Conservation (phyloP, 2,329 filamentous ascomycete genomes). For the Blastomyces gilchristii region DNA sequence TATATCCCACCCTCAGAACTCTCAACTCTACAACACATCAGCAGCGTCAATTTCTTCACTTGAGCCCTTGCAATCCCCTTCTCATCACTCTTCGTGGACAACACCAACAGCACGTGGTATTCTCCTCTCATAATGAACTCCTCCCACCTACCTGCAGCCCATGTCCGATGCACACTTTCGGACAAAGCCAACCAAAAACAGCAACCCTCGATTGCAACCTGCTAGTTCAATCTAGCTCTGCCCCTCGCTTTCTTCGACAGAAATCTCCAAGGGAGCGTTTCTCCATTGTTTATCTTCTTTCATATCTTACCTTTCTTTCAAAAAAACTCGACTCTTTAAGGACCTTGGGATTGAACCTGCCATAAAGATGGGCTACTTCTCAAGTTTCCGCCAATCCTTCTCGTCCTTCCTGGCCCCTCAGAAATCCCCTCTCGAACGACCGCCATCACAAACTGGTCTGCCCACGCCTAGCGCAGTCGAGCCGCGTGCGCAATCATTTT, state of each 20-base stretch:
- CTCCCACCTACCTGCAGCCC: background rate
- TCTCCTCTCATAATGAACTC: conserved; percentile 2
- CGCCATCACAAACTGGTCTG: background rate
- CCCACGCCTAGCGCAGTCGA: background rate
- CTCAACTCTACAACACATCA: background rate
- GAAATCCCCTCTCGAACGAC: conserved; percentile 1
- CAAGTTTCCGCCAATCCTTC: conserved; percentile 2
- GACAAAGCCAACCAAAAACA: background rate
- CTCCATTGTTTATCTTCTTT: background rate
- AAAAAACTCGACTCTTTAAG: background rate
- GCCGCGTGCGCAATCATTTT: background rate
- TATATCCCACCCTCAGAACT: background rate
- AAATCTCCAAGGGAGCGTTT: background rate
- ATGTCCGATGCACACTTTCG: background rate
- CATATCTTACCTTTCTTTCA: background rate
- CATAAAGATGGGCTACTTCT: conserved; percentile 4
- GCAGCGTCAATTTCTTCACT: background rate
- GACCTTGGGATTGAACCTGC: background rate
- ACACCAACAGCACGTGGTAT: background rate
- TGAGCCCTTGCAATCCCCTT: background rate
- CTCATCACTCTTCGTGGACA: background rate
- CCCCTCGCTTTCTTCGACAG: background rate
- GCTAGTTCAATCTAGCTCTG: background rate
- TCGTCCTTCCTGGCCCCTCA: conserved; percentile 2
- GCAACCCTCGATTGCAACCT: background rate